phyloP scores from a whole-genome alignment of 2,329 filamentous ascomycete species.

The Cladosporium sp. region DNA sequence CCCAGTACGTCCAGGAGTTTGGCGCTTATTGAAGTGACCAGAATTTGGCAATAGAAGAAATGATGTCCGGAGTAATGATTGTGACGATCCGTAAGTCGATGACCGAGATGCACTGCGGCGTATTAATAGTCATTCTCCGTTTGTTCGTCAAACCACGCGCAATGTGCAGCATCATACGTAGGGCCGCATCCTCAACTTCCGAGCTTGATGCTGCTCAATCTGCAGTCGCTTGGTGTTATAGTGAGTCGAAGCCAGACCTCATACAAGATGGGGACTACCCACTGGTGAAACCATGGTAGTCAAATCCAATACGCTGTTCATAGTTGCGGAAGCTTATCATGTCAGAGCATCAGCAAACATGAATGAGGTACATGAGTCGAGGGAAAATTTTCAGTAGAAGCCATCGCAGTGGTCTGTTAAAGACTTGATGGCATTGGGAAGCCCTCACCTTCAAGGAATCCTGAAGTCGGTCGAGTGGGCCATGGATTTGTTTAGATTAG shows the following conservation, averaged over 20 bases:
- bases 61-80: slow-evolving; percentile 35
- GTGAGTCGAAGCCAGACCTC: slow-evolving; percentile 45
- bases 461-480: too few species aligned
- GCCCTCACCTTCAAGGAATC: too few species aligned
- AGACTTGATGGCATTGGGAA: too few species aligned
- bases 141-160: neutral
- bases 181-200: slow-evolving; percentile 52
- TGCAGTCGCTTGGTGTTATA: slow-evolving; percentile 57
- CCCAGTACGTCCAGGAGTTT: slow-evolving; percentile 33
- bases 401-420: too few species aligned
- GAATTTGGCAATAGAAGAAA: slow-evolving; percentile 37
- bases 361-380: too few species aligned
- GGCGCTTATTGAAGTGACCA: slow-evolving; percentile 16
- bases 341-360: too few species aligned
- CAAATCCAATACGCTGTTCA: too few species aligned
- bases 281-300: too few species aligned
- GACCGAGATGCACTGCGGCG: slow-evolving; percentile 43
- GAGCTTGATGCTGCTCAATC: slow-evolving; percentile 60
- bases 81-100: slow-evolving; percentile 51
- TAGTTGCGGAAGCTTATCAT: too few species aligned
- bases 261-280: too few species aligned
- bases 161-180: slow-evolving; percentile 9
- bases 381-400: too few species aligned
- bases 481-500: too few species aligned
- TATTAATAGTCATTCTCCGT: neutral